Evolutionary conservation across 2,329 filamentous ascomycete genomes (phyloP).

Genomic region (Aspergillus sclerotialis): DNA sequence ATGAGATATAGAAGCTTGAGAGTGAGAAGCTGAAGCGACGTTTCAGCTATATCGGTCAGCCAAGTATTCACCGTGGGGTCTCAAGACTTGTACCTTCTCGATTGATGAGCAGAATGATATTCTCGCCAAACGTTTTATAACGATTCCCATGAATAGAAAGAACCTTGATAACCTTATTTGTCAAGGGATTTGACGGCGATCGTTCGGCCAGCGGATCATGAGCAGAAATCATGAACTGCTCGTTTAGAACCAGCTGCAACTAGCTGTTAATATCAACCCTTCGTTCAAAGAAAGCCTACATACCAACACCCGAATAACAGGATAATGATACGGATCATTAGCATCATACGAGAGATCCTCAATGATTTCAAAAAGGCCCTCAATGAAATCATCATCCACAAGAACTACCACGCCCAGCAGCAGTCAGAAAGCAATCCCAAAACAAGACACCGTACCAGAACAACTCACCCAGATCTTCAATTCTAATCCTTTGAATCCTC

Average conservation of each 20-base stretch:
- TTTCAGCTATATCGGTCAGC: slow-evolving; percentile 54
- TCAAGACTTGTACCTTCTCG: slow-evolving; percentile 58
- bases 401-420: slow-evolving; percentile 34
- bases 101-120: slow-evolving; percentile 90
- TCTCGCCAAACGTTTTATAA: slow-evolving; percentile 95
- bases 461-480: slow-evolving; percentile 66
- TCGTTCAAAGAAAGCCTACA: slow-evolving; percentile 24
- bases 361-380: slow-evolving; percentile 77
- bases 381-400: slow-evolving; percentile 71
- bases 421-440: background rate
- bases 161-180: slow-evolving; percentile 89
- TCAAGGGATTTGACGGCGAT: slow-evolving; percentile 50
- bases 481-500: slow-evolving; percentile 72
- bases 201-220: slow-evolving; percentile 43
- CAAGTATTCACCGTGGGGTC: background rate
- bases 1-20: slow-evolving; percentile 91
- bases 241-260: slow-evolving; percentile 85
- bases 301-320: slow-evolving; percentile 86
- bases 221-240: slow-evolving; percentile 88
- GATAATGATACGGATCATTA: slow-evolving; percentile 91
- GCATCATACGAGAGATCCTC: slow-evolving; percentile 81
- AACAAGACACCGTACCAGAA: background rate
- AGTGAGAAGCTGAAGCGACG: slow-evolving; percentile 89
- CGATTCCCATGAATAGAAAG: slow-evolving; percentile 71
- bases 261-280: slow-evolving; percentile 1